Evolutionary conservation across 2,329 filamentous ascomycete genomes (phyloP), one percentile per base, ranked within the genome.

Genomic region (Orbilia blumenaviensis): DNA sequence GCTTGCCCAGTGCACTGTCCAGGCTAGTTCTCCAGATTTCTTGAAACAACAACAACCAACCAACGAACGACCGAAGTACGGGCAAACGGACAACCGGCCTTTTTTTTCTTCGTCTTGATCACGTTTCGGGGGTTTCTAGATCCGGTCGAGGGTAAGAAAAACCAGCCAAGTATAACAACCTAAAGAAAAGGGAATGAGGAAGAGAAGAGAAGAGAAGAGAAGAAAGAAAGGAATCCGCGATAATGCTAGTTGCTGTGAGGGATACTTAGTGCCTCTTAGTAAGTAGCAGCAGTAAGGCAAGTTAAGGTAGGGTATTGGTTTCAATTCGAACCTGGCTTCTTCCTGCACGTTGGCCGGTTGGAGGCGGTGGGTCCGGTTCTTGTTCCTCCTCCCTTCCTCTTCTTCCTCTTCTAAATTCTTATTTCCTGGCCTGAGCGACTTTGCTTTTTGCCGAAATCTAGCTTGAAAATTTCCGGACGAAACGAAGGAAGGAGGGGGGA

Each of bases 361-460:
- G n/a, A n/a, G n/a, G 48, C 14, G 18, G 18, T 46, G 21, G 42
- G 52, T 41, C 36, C 32, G 41, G 32, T 23, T 38, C 41, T 42
- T 62, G 62, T 54, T 34, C 10, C 38, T 36, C 14, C 14, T 52
- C 34, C 18, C 18, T 34, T 52, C n/a, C n/a, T 18, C 34, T 52
- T 34, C n/a, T 18, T 18, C 9, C n/a, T 36, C n/a, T 9, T 18
- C 16, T 52, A 16, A 9, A 18, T 21, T 6, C n/a, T 61, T 60
- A 36, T 27, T 10, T 34, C 56, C 29, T 41, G 34, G 36, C 41
- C 27, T 66, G 62, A 50, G 41, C 41, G 52, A 56, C 27, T 71
- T 71, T 50, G 54, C 54, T 71, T 69, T 69, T 71, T 71, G 46
- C 66, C 56, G 66, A 71, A n/a, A 71, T 60, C 60, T 60, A 50